Evolutionary conservation across 2,329 filamentous ascomycete genomes (phyloP).

Genomic region (Calcarisporium arbuscula): DNA sequence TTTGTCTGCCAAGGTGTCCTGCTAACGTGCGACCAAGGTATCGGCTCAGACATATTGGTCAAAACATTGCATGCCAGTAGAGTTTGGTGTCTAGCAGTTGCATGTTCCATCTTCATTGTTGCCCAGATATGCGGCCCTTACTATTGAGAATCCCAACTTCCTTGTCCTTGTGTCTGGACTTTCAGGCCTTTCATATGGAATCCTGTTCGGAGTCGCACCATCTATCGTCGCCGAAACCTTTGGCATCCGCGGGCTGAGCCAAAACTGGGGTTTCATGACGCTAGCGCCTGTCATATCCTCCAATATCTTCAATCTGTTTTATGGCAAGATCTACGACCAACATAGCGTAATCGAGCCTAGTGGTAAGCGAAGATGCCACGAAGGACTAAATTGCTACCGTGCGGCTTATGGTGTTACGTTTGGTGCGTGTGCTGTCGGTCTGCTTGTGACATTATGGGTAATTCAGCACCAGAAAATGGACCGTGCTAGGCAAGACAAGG

Average conservation of each 20-base stretch:
- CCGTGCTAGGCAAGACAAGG: slow-evolving; percentile 30
- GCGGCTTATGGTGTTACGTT: slow-evolving; percentile 77
- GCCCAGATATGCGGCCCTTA: slow-evolving; percentile 74
- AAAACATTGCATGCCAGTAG: slow-evolving; percentile 74
- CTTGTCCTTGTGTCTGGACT: slow-evolving; percentile 74
- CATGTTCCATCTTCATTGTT: slow-evolving; percentile 68
- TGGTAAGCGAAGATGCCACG: slow-evolving; percentile 67
- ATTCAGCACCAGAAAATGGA: slow-evolving; percentile 62
- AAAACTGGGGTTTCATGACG: slow-evolving; percentile 97
- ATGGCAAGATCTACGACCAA: slow-evolving; percentile 75
- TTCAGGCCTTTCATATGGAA: slow-evolving; percentile 85
- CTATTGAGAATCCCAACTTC: slow-evolving; percentile 68
- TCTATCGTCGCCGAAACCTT: slow-evolving; percentile 87
- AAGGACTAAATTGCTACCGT: slow-evolving; percentile 76
- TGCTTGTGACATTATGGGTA: slow-evolving; percentile 63
- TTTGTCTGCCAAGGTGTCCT: too few relatives aligned
- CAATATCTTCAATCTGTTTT: slow-evolving; percentile 89
- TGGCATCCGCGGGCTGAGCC: slow-evolving; percentile 78
- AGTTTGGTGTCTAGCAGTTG: slow-evolving; percentile 83
- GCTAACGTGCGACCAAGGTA: slow-evolving; percentile 58
- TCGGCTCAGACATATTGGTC: slow-evolving; percentile 85
- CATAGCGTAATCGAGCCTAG: slow-evolving; percentile 65
- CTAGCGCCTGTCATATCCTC: slow-evolving; percentile 80
- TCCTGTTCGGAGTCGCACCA: slow-evolving; percentile 90
- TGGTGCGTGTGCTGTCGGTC: slow-evolving; percentile 60